These are phyloP conservation scores for Arthrobotrys pseudoclavata DNA, from an alignment of 2,329 filamentous ascomycete genomes.

Conservation along the genomic window DNA sequence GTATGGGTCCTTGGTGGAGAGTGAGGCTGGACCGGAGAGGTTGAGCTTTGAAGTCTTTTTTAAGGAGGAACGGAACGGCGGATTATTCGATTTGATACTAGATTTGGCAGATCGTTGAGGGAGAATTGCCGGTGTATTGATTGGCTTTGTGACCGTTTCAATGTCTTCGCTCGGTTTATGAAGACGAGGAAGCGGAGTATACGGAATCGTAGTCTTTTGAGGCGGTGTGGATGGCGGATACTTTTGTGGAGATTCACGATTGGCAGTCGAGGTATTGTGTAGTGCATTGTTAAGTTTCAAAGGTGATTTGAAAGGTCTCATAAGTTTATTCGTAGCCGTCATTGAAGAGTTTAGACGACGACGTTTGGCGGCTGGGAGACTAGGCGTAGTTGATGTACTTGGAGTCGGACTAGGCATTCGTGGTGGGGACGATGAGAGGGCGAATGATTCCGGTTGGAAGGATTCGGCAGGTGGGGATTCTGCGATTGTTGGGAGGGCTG, in stretches of 20 bases:
- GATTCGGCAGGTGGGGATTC: slow-evolving; percentile 31
- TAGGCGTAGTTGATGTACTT: slow-evolving; percentile 36
- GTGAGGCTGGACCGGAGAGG: slow-evolving; percentile 33
- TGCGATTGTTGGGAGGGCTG: slow-evolving; percentile 41
- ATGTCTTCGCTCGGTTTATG: slow-evolving; percentile 20
- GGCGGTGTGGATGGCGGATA: slow-evolving; percentile 54
- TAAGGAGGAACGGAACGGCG: slow-evolving; percentile 52
- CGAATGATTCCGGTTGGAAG: slow-evolving; percentile 15
- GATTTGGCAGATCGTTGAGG: slow-evolving; percentile 27
- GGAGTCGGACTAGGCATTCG: slow-evolving; percentile 39
- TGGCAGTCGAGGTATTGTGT: slow-evolving; percentile 19
- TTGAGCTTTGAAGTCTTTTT: slow-evolving; percentile 24
- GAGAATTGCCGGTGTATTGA: slow-evolving; percentile 8
- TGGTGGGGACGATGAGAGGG: slow-evolving; percentile 48
- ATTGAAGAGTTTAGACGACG: slow-evolving; percentile 53
- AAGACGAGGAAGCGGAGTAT: slow-evolving; percentile 37
- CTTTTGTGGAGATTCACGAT: slow-evolving; percentile 11
- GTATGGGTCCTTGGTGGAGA: slow-evolving; percentile 43
- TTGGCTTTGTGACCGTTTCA: slow-evolving; percentile 1
- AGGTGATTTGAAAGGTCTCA: slow-evolving; percentile 55
- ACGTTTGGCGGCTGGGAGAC: slow-evolving; percentile 46
- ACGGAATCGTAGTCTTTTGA: slow-evolving; percentile 34
- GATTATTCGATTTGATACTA: slow-evolving; percentile 44
- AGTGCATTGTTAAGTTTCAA: slow-evolving; percentile 46
- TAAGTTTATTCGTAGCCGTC: slow-evolving; percentile 35